These are phyloP conservation scores for Camelina hispida DNA, from an alignment of 345 rosid genomes.

Conservation along the genomic window DNA sequence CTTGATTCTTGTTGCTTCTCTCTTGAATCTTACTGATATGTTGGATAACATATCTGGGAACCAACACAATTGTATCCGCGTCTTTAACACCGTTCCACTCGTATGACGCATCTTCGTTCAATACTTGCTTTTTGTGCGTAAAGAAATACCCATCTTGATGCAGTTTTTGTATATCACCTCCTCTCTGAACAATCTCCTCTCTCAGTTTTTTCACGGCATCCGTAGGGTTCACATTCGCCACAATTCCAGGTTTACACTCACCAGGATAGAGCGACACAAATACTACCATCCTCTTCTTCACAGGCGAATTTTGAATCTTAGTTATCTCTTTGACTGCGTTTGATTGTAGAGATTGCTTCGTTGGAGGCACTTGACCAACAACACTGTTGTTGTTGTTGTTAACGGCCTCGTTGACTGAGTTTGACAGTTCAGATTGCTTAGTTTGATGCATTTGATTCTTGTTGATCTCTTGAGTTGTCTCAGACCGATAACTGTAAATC, in stretches of 20 bases:
- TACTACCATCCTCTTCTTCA: not conserved
- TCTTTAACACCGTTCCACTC: slow-evolving; percentile 71
- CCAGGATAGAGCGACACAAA: not conserved
- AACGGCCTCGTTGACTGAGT: no score
- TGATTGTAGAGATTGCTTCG: no score
- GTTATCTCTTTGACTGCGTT: not conserved
- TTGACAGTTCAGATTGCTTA: no score
- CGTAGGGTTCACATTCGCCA: slow-evolving; percentile 57
- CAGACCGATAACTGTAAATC: not conserved
- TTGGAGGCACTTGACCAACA: not conserved
- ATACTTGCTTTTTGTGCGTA: slow-evolving; percentile 68
- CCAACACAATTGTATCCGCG: slow-evolving; percentile 68
- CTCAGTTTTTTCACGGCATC: slow-evolving; percentile 57
- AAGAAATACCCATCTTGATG: slow-evolving; percentile 71
- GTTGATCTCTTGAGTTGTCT: slow-evolving; percentile 35
- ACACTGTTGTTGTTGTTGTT: not conserved
- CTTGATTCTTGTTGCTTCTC: not conserved
- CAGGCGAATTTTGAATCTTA: not conserved
- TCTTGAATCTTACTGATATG: not conserved
- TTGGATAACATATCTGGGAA: not conserved
- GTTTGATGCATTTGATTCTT: not conserved
- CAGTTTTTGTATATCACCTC: slow-evolving; percentile 28
- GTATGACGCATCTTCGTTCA: slow-evolving; percentile 80
- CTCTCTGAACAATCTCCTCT: slow-evolving; percentile 52
- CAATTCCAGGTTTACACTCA: slow-evolving; percentile 42